Conservation (phyloP, 805 yeast species). For the Candida dendrica region DNA sequence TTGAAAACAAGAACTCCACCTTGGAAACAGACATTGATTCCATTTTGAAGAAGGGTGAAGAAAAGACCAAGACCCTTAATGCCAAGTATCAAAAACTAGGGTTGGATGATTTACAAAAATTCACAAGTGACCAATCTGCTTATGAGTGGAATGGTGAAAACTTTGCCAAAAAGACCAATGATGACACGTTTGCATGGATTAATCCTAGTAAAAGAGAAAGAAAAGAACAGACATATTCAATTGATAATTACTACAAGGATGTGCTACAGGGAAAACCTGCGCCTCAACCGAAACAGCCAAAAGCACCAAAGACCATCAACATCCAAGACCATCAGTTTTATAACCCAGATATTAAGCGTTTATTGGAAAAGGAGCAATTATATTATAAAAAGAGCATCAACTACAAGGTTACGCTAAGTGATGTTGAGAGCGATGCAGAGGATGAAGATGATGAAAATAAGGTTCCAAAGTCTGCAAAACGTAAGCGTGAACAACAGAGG, state of each 20-base stretch:
- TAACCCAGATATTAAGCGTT: constrained; percentile 41
- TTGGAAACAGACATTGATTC: constrained; percentile 69
- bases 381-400: constrained; percentile 54
- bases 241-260: constrained; percentile 72
- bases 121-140: constrained; percentile 80
- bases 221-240: constrained; percentile 70
- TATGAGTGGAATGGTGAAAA: constrained; percentile 96
- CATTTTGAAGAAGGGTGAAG: constrained; percentile 73
- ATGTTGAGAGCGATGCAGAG: constrained; percentile 48
- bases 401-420: constrained; percentile 50
- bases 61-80: constrained; percentile 71
- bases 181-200: constrained; percentile 48
- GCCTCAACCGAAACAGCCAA: constrained; percentile 37
- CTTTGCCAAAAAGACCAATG: constrained; percentile 34
- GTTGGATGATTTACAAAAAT: constrained; percentile 87
- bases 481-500: constrained; percentile 39
- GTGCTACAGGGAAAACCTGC: constrained; percentile 39
- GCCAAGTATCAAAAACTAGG: constrained; percentile 82
- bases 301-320: constrained; percentile 57
- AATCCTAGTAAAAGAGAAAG: constrained; percentile 72
- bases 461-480: constrained; percentile 2
- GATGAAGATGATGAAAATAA: constrained; percentile 13
- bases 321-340: constrained; percentile 73
- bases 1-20: constrained; percentile 41
- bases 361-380: constrained; percentile 59